These are phyloP conservation scores for Quaeritorhiza haematococci DNA, from an alignment of 371 early-diverging fungal species.

Conservation along the genomic window DNA sequence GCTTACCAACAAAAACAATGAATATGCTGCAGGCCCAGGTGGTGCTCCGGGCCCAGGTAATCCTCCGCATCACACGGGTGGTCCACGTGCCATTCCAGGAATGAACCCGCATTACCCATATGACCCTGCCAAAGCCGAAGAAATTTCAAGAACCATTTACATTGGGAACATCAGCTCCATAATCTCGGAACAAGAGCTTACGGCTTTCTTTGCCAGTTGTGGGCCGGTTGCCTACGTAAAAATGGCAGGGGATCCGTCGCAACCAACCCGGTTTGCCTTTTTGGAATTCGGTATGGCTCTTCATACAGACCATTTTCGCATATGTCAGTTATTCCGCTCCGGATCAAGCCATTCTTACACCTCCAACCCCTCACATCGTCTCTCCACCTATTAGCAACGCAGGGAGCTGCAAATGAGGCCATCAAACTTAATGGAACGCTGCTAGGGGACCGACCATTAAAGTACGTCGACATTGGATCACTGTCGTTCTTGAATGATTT, in stretches of 20 bases:
- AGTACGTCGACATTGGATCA: too few relatives aligned
- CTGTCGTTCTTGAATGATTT: too few relatives aligned
- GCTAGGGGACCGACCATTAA: conserved; percentile 52
- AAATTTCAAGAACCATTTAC: conserved; percentile 65
- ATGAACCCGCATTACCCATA: too few relatives aligned
- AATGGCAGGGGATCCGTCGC: conserved; percentile 62
- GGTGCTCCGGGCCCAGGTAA: too few relatives aligned
- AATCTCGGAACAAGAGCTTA: conserved; percentile 48
- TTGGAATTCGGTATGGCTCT: conserved; percentile 56
- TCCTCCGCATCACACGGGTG: too few relatives aligned
- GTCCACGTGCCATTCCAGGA: too few relatives aligned
- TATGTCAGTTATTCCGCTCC: not conserved
- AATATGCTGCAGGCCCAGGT: too few relatives aligned
- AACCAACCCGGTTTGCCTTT: conserved; percentile 65
- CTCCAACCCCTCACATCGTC: too few relatives aligned
- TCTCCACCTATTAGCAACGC: conserved; percentile 23
- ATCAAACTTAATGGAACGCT: conserved; percentile 52
- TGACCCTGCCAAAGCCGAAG: conserved; percentile 58
- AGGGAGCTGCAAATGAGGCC: conserved; percentile 51
- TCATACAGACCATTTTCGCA: not conserved
- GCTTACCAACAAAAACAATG: too few relatives aligned
- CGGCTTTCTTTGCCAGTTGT: conserved; percentile 45
- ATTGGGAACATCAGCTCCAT: conserved; percentile 52
- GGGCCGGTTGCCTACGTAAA: conserved; percentile 60
- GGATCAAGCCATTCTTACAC: not conserved